These are phyloP conservation scores for Olyra latifolia DNA, from an alignment of 176 grass and related monocot species.

Conservation along the genomic window DNA sequence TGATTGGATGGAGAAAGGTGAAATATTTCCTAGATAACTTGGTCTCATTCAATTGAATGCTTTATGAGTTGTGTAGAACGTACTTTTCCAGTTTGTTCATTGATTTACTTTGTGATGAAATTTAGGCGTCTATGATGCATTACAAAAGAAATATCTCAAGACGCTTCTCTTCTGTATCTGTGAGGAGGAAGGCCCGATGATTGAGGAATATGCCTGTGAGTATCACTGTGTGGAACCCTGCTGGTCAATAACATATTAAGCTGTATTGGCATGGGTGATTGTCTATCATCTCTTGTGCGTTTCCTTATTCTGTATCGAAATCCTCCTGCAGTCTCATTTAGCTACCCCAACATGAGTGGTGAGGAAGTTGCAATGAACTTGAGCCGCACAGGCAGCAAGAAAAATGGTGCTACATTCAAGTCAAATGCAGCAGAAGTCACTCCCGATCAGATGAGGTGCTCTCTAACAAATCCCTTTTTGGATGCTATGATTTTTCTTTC, in stretches of 20 bases:
- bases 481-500: constrained; percentile 2
- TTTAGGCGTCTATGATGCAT: constrained; percentile 88
- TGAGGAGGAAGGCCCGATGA: constrained; percentile 85
- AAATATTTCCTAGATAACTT: constrained; percentile 31
- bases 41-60: constrained; percentile 7
- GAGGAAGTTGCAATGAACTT: constrained; percentile 93
- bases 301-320: constrained; percentile 11
- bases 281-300: background rate
- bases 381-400: constrained; percentile 84
- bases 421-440: constrained; percentile 73
- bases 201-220: constrained; percentile 94
- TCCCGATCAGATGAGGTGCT: constrained; percentile 97
- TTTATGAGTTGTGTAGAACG: constrained; percentile 18
- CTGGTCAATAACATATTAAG: constrained; percentile 15
- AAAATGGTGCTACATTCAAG: constrained; percentile 63
- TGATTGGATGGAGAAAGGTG: constrained; percentile 99
- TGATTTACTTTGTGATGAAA: constrained; percentile 23
- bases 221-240: constrained; percentile 16
- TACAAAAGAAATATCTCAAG: constrained; percentile 99
- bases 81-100: constrained; percentile 27
- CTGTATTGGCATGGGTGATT: constrained; percentile 12
- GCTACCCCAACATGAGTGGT: constrained; percentile 61
- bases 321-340: constrained; percentile 75
- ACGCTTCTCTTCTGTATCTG: constrained; percentile 95
- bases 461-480: constrained; percentile 21